Percentiles rank a stretch among this genome's conserved stretches.
Evolutionary conservation across 495 filamentous ascomycete genomes (phyloP).

Genomic region (Penicillium pulvis): DNA sequence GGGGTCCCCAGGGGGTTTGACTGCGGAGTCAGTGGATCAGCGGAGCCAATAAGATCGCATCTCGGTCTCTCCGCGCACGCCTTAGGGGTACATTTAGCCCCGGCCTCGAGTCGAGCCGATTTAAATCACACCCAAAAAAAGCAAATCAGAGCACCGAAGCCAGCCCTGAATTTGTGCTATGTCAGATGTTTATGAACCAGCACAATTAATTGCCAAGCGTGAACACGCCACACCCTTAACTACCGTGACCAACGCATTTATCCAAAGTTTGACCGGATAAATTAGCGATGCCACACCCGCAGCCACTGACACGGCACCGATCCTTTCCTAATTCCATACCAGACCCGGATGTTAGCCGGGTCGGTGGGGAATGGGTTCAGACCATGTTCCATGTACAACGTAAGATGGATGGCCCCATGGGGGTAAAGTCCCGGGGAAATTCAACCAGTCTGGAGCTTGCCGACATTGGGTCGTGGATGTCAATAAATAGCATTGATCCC

Average conservation of each 20-base stretch:
- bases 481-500: slow-evolving; percentile 23
- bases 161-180: no score
- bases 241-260: neutral
- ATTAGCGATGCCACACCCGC: neutral
- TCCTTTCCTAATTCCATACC: neutral
- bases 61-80: neutral
- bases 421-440: slow-evolving; percentile 17
- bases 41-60: neutral
- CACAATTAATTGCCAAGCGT: no score
- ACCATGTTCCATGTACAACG: no score
- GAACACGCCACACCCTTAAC: no score
- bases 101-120: neutral
- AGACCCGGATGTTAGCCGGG: no score
- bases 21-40: slow-evolving; percentile 4
- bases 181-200: no score
- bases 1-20: slow-evolving; percentile 17
- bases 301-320: slow-evolving; percentile 6
- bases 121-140: neutral
- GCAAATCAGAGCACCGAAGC: neutral
- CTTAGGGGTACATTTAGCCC: neutral
- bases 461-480: neutral
- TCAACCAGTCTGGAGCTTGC: slow-evolving; percentile 4
- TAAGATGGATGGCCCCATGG: slow-evolving; percentile 11
- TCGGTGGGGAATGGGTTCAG: no score
- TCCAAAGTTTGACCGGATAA: neutral